Percentiles rank a stretch among this genome's conserved stretches.
These are phyloP conservation scores for Jamesozyma hellenica DNA, from an alignment of 805 yeast species.

Conservation along the genomic window DNA sequence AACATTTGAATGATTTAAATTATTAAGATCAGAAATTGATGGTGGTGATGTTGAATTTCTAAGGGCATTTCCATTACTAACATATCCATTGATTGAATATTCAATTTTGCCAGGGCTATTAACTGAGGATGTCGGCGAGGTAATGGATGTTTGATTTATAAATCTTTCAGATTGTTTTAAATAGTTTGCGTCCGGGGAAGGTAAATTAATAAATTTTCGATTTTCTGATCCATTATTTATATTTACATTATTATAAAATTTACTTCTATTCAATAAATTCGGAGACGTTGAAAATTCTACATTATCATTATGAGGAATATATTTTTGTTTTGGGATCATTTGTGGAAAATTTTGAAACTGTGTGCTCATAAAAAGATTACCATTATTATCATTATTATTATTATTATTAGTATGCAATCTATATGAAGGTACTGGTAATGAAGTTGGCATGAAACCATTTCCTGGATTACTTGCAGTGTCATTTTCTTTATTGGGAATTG, in stretches of 20 bases:
- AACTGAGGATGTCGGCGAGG: no score
- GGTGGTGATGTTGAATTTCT: not conserved
- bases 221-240: not conserved
- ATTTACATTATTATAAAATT: no score
- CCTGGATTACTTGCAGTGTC: not conserved
- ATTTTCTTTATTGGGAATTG: not conserved
- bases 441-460: not conserved
- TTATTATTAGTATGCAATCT: no score
- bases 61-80: no score
- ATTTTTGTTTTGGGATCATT: no score
- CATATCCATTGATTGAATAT: no score
- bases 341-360: not conserved
- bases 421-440: no score
- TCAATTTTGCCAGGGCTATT: slow-evolving; percentile 2
- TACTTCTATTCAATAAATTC: not conserved
- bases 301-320: no score
- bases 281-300: no score
- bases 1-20: slow-evolving; percentile 7
- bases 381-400: no score
- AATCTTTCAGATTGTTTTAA: not conserved
- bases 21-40: slow-evolving; percentile 4
- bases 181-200: not conserved
- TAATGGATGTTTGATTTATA: not conserved
- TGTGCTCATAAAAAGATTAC: no score
- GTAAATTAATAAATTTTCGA: not conserved